Base-by-base conservation (phyloP, 768 basidiomycete genomes). In the Boletus sp. region DNA sequence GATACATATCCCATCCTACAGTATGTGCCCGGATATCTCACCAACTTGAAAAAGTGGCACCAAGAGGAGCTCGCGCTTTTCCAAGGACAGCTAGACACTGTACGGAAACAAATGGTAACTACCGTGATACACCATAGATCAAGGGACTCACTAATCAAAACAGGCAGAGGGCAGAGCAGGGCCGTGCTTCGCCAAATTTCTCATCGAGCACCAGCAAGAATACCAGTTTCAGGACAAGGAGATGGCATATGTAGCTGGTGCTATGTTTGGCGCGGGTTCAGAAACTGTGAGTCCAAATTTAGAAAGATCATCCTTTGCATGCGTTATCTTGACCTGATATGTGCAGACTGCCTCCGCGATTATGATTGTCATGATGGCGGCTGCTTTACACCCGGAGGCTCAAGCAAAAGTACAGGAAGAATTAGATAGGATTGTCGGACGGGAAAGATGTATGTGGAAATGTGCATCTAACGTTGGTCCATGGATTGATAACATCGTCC, bases 251-350 rank as follows among this genome's bases (percentile, higher is more conserved):
- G 17, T 57, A 1, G 41, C 43, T 15, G 56, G 56, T 32, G 32
- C 38, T 21, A 50, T 57, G 56, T 57, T 57, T 37, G 54, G 54
- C 3, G 56, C 54, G 0, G 56, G 54, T n/a, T 33, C 56, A 40
- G 56, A 57, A 34, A 57, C 56, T 19, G 56, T 56, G 11, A 17
- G 46, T 25, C 8, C 33, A 57, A 25, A 25, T 5, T 3, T 25
- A 25, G 25, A 25, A 25, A 25, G 25, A 25, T 25, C 25, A 5
- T 5, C 25, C 2, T 25, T 3, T 25, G 25, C 25, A 25, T 25
- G 25, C 25, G 25, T 25, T 25, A 25, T 3, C 25, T 25, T 25
- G 25, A 25, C 25, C 3, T 25, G 25, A 25, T 25, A 25, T 25
- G 25, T 25, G 25, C 25, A 25, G 56, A 57, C 56, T 13, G 56